Evolutionary conservation across 805 yeast species (phyloP).

Genomic region (Suhomyces faveliae): DNA sequence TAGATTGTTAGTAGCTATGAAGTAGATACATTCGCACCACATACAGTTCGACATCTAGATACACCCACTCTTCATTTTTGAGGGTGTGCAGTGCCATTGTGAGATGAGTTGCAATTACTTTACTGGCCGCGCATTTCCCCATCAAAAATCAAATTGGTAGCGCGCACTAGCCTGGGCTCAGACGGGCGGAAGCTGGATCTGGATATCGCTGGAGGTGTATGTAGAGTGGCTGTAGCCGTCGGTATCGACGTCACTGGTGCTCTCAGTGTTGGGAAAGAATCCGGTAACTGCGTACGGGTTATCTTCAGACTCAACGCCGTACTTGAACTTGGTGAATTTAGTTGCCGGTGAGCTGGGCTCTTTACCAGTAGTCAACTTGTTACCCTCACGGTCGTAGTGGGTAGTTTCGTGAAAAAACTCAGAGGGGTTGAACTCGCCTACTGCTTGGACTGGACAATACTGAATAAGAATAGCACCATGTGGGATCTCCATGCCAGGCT

Average conservation of each 20-base stretch:
- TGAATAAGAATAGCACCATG: constrained; percentile 28
- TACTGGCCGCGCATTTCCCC: neutral
- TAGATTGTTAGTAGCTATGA: constrained; percentile 10
- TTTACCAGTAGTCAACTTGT: neutral
- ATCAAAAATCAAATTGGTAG: neutral
- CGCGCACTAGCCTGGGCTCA: neutral
- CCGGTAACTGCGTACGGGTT: neutral
- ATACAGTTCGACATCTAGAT: constrained; percentile 15
- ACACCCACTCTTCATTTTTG: constrained; percentile 13
- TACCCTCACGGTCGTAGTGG: neutral
- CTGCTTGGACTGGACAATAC: neutral
- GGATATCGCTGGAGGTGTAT: constrained; percentile 25
- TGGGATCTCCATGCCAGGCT: constrained; percentile 28
- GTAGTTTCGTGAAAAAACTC: neutral
- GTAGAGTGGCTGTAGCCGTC: constrained; percentile 13
- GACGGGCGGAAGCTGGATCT: constrained; percentile 25
- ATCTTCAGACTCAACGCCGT: neutral
- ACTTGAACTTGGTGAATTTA: neutral
- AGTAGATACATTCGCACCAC: constrained; percentile 5
- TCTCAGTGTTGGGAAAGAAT: neutral
- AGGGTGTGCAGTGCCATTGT: neutral
- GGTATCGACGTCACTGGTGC: neutral
- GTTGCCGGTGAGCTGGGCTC: neutral
- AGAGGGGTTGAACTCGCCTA: neutral
- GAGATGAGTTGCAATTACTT: neutral